phyloP scores from a whole-genome alignment of 306 rosid genomes.

The Sophora flavescens region DNA sequence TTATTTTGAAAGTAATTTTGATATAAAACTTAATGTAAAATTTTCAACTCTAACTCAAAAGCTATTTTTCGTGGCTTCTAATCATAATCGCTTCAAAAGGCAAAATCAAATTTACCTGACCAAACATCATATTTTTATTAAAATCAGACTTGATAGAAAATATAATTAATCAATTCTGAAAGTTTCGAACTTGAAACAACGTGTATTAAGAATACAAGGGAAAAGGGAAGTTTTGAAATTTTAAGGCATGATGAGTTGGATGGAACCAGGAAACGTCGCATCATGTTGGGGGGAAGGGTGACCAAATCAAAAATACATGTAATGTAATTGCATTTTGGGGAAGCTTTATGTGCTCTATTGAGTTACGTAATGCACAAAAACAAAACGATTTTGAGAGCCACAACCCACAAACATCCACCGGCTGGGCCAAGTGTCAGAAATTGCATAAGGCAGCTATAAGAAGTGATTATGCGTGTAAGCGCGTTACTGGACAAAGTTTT shows the following conservation, averaged over 20 bases:
- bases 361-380: conserved; percentile 31
- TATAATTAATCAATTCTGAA: too few species aligned
- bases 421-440: conserved; percentile 35
- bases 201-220: not conserved
- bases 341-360: not conserved
- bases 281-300: conserved; percentile 33
- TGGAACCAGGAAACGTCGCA: conserved; percentile 47
- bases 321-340: not conserved
- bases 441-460: conserved; percentile 10
- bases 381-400: not conserved
- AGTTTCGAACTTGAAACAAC: too few species aligned
- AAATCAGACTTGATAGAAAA: too few species aligned
- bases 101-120: too few species aligned
- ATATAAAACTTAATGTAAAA: too few species aligned
- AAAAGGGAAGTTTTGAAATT: not conserved
- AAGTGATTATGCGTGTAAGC: conserved; percentile 35
- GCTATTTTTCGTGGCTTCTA: too few species aligned
- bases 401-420: not conserved
- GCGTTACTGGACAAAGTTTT: conserved; percentile 38
- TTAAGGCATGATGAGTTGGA: not conserved
- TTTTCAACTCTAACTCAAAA: too few species aligned
- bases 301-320: conserved; percentile 38
- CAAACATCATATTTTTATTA: too few species aligned
- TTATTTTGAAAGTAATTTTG: too few species aligned
- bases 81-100: too few species aligned